phyloP scores from a whole-genome alignment of 495 filamentous ascomycete genomes.

The Poronia punctata region DNA sequence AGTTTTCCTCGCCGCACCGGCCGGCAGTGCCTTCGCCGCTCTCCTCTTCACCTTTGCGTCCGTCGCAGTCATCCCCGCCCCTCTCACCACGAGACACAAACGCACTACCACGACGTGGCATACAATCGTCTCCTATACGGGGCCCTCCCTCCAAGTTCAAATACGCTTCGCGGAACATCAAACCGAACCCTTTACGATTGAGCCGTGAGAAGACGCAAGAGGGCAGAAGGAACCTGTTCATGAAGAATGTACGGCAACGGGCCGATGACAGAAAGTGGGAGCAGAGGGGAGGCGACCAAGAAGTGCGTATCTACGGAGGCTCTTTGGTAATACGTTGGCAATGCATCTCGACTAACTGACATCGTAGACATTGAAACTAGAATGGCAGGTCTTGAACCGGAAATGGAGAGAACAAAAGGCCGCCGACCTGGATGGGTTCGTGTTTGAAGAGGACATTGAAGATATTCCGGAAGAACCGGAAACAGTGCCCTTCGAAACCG shows the following conservation, averaged over 20 bases:
- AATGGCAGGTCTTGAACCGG: constrained; percentile 36
- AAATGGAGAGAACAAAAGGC: constrained; percentile 40
- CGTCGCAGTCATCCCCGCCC: constrained; percentile 21
- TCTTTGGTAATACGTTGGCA: not conserved
- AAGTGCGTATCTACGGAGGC: constrained; percentile 43
- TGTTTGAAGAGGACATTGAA: constrained; percentile 37
- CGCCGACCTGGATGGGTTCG: constrained; percentile 42
- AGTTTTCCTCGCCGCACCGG: constrained; percentile 24
- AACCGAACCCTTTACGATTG: constrained; percentile 32
- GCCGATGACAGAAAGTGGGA: constrained; percentile 61
- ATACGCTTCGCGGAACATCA: constrained; percentile 22
- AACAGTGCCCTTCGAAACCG: constrained; percentile 29
- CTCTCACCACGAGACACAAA: constrained; percentile 20
- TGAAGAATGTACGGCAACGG: constrained; percentile 67
- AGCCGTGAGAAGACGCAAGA: constrained; percentile 43
- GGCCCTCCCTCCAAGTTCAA: constrained; percentile 20
- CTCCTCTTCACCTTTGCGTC: constrained; percentile 27
- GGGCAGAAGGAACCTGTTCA: constrained; percentile 56
- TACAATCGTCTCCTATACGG: constrained; percentile 30
- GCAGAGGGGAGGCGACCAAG: constrained; percentile 65
- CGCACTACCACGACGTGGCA: constrained; percentile 18
- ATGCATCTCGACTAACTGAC: constrained; percentile 10
- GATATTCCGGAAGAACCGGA: constrained; percentile 31
- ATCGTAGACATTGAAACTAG: constrained; percentile 40
- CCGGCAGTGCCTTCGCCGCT: constrained; percentile 26